A percentile compares a stretch with the other conserved stretches of the same genome.
Conservation (phyloP, 2,329 filamentous ascomycete genomes). For the Monilinia fructicola region DNA sequence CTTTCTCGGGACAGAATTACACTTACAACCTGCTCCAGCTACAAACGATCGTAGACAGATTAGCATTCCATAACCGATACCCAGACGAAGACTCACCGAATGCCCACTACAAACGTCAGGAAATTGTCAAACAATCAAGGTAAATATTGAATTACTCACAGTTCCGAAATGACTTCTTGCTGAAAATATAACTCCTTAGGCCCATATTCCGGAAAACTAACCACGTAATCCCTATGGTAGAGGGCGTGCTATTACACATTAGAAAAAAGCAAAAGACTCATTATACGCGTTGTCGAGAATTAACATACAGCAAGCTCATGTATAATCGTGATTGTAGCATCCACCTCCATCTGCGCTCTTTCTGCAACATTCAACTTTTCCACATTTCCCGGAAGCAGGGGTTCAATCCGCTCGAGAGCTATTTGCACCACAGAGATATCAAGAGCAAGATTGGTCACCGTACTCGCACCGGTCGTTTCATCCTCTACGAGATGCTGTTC, state of each 20-base stretch:
- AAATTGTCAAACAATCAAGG: not conserved
- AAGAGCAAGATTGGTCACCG: not conserved
- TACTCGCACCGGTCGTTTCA: too few species aligned
- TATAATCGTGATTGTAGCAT: slow-evolving; percentile 12
- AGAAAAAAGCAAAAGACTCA: not conserved
- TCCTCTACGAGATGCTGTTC: too few species aligned
- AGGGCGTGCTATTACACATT: slow-evolving; percentile 1
- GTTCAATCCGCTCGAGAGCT: not conserved
- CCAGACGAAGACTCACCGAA: slow-evolving; percentile 3
- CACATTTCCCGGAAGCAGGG: slow-evolving; percentile 16
- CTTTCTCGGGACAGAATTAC: not conserved
- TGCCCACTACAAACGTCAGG: not conserved
- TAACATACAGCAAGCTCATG: slow-evolving; percentile 21
- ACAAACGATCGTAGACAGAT: not conserved
- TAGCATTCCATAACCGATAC: not conserved
- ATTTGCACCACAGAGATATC: not conserved
- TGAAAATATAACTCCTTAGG: not conserved
- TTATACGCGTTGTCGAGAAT: not conserved
- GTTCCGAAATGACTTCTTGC: not conserved
- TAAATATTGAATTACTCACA: not conserved
- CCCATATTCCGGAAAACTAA: not conserved
- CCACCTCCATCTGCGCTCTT: not conserved
- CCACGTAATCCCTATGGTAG: not conserved
- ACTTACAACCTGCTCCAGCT: slow-evolving; percentile 8
- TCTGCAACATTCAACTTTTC: slow-evolving; percentile 19